These are phyloP conservation scores for Xylaria sp. DNA, from an alignment of 2,329 filamentous ascomycete species.

Conservation along the genomic window DNA sequence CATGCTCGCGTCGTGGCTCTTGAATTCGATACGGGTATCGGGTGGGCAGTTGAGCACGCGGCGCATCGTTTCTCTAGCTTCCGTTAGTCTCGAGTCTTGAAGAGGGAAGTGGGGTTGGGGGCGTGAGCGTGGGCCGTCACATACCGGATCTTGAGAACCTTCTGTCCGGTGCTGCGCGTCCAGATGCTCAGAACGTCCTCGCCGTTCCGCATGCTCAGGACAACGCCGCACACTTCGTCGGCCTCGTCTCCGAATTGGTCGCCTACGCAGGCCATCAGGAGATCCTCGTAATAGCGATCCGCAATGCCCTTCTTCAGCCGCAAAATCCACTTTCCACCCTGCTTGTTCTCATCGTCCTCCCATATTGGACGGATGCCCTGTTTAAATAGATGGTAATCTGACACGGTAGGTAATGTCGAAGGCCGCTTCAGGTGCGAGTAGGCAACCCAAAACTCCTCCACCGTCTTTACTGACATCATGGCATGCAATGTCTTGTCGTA, in stretches of 20 bases:
- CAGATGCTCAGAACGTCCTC: slow-evolving; percentile 98
- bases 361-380: slow-evolving; percentile 95
- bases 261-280: slow-evolving; percentile 86
- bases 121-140: slow-evolving; percentile 36
- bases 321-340: slow-evolving; percentile 96
- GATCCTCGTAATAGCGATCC: slow-evolving; percentile 95
- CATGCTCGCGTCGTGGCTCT: slow-evolving; percentile 95
- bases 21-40: slow-evolving; percentile 92
- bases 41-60: slow-evolving; percentile 81
- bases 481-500: slow-evolving; percentile 96
- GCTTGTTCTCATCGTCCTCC: slow-evolving; percentile 97
- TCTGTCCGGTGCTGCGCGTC: slow-evolving; percentile 90
- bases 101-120: neutral
- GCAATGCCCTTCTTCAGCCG: slow-evolving; percentile 95
- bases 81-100: slow-evolving; percentile 16
- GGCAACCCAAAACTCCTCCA: slow-evolving; percentile 88
- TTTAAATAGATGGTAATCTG: slow-evolving; percentile 98
- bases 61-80: slow-evolving; percentile 86
- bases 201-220: slow-evolving; percentile 90
- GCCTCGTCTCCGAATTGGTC: slow-evolving; percentile 92
- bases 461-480: slow-evolving; percentile 78
- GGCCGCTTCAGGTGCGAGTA: slow-evolving; percentile 90
- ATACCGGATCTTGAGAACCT: slow-evolving; percentile 95
- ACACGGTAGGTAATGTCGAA: slow-evolving; percentile 84
- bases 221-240: slow-evolving; percentile 93